Evolutionary conservation across 2,329 filamentous ascomycete species (phyloP), one percentile per base, ranked within the genome.

Genomic region (Lachnellula subtilissima): DNA sequence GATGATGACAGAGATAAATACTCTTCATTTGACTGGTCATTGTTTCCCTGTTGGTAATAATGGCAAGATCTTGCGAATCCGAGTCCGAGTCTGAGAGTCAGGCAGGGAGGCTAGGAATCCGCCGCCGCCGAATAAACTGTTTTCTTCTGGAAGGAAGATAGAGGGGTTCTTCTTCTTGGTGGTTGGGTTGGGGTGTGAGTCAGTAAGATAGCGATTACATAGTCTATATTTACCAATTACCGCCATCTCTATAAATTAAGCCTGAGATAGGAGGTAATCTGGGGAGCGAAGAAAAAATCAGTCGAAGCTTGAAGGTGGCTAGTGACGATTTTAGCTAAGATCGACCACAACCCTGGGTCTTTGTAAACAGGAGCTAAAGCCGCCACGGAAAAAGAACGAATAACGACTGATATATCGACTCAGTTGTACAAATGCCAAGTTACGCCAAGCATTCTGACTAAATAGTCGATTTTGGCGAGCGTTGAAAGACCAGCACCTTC

Each of bases 311-410:
- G n/a, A n/a, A 9, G 23, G 19, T 28, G n/a, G 35, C 28, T 49
- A 45, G 36, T 17, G 56, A 48, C 56, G 56, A 49, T 45, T 52
- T 39, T 55, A 43, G 55, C 55, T 39, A 52, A 37, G 56, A 58
- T 58, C 56, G 43, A 42, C 52, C 45, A 17, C 35, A 17, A 54
- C 51, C 51, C 42, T 19, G 35, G 12, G 52, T 52, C 45, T 19
- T 54, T 52, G 43, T 37, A 23, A 23, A 52, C 19, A 17, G 32
- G 7, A 8, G 14, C 22, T 42, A 36, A n/a, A 50, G 12, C 11
- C 28, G 8, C 28, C 9, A 39, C 37, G 12, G 5, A 15, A 7
- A 17, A 17, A 5, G 28, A 40, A 40, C 37, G 37, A 40, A 40
- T 40, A 17, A 40, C 5, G 14, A 9, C 37, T 17, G n/a, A 15